A percentile compares a stretch with the other conserved stretches of the same genome.
Conservation (phyloP, 176 grass and related monocot genomes). For the Alloteropsis semialata region DNA sequence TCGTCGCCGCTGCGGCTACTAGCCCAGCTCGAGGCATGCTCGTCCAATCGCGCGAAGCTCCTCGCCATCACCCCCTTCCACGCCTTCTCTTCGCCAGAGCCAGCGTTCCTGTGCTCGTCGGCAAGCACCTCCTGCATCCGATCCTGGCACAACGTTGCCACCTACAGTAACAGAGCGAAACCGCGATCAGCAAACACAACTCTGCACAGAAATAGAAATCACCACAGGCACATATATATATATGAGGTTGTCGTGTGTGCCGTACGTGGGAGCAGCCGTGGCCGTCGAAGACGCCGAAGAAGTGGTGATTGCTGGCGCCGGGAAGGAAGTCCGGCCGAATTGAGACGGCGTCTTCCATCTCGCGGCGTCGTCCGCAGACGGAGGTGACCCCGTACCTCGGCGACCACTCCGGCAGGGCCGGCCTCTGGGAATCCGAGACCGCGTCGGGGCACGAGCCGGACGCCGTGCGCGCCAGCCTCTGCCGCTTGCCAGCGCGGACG, state of each 20-base stretch:
- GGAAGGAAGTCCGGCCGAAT: constrained; percentile 57
- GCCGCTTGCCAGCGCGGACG: constrained; percentile 20
- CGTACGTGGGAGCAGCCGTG: constrained; percentile 91
- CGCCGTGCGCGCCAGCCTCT: constrained; percentile 24
- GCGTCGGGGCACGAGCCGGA: constrained; percentile 7
- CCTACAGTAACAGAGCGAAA: constrained; percentile 38
- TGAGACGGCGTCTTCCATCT: constrained; percentile 93
- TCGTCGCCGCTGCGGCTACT: constrained; percentile 34
- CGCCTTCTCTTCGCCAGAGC: background rate
- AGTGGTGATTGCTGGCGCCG: constrained; percentile 45
- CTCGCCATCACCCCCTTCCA: constrained; percentile 75
- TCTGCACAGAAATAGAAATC: background rate
- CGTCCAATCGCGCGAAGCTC: constrained; percentile 80
- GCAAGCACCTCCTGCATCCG: constrained; percentile 71
- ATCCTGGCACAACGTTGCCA: constrained; percentile 64
- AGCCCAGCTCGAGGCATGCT: constrained; percentile 45
- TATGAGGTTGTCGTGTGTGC: background rate
- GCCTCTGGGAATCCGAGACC: background rate
- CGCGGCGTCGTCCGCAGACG: constrained; percentile 68
- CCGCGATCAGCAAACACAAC: constrained; percentile 1
- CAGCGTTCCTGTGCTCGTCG: constrained; percentile 42
- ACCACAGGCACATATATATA: background rate
- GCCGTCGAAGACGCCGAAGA: constrained; percentile 91
- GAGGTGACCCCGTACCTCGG: constrained; percentile 53
- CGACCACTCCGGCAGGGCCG: background rate